A percentile compares a stretch with the other conserved stretches of the same genome.
Conservation (phyloP, 164 flowering plant species). For the Chimonanthus praecox region DNA sequence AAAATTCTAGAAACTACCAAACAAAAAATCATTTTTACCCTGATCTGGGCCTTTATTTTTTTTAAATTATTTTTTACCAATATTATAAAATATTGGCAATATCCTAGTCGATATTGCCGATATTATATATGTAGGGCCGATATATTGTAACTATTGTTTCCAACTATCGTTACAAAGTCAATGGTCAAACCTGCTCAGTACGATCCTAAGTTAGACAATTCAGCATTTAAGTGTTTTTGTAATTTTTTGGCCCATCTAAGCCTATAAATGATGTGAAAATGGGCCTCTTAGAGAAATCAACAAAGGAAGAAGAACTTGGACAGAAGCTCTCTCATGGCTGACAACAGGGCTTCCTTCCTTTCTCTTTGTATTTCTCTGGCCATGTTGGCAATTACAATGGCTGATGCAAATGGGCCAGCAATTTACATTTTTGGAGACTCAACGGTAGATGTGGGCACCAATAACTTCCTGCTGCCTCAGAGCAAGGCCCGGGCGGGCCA, state of each 20-base stretch:
- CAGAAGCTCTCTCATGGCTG: neutral
- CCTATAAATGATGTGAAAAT: neutral
- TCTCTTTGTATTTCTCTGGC: conserved; percentile 13
- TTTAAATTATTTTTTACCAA: too few species aligned
- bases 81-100: too few species aligned
- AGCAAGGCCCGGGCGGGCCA: conserved; percentile 27
- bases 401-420: conserved; percentile 18
- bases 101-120: too few species aligned
- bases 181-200: neutral
- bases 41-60: too few species aligned
- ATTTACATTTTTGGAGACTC: conserved; percentile 55
- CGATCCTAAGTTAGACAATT: neutral
- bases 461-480: conserved; percentile 26
- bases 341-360: neutral
- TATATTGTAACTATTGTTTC: neutral
- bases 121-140: too few species aligned
- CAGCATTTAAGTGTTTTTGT: neutral
- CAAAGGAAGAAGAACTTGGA: too few species aligned
- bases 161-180: neutral
- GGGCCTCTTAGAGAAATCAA: neutral
- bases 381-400: conserved; percentile 3
- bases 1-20: too few species aligned
- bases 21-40: too few species aligned
- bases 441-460: conserved; percentile 56
- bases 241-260: neutral